These are phyloP conservation scores for Citrus trifoliata DNA, from an alignment of 345 rosid genomes.

Conservation along the genomic window DNA sequence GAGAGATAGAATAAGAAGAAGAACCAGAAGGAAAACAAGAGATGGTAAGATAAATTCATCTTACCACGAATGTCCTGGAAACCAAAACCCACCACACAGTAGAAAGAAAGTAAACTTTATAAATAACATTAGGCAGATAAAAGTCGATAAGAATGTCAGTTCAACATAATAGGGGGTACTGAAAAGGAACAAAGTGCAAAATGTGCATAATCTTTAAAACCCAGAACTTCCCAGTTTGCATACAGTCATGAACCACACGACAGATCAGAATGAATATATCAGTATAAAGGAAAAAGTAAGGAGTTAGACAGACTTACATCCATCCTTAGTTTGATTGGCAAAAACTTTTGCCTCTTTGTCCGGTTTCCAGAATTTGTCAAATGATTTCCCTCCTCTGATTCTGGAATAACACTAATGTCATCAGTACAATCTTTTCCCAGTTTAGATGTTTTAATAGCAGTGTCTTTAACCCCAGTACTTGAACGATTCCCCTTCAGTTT, in stretches of 20 bases:
- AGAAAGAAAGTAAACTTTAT: not conserved
- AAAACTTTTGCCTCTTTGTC: conserved; percentile 57
- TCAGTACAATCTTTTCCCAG: conserved; percentile 32
- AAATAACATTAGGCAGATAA: not conserved
- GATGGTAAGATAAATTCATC: too few relatives aligned
- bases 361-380: conserved; percentile 36
- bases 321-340: conserved; percentile 51
- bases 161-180: not conserved
- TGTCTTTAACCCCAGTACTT: conserved; percentile 38
- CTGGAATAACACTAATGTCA: conserved; percentile 33
- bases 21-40: not conserved
- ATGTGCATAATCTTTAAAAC: not conserved
- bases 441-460: conserved; percentile 35
- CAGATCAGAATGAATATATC: conserved; percentile 4
- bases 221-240: conserved; percentile 10
- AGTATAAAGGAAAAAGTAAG: conserved; percentile 11
- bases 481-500: conserved; percentile 43
- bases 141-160: not conserved
- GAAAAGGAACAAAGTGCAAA: not conserved
- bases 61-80: not conserved
- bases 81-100: not conserved
- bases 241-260: conserved; percentile 29
- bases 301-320: conserved; percentile 2
- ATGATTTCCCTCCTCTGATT: conserved; percentile 40
- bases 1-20: not conserved